These are phyloP conservation scores for Aquilaria agallochum DNA, from an alignment of 441 rosid species.

Conservation along the genomic window DNA sequence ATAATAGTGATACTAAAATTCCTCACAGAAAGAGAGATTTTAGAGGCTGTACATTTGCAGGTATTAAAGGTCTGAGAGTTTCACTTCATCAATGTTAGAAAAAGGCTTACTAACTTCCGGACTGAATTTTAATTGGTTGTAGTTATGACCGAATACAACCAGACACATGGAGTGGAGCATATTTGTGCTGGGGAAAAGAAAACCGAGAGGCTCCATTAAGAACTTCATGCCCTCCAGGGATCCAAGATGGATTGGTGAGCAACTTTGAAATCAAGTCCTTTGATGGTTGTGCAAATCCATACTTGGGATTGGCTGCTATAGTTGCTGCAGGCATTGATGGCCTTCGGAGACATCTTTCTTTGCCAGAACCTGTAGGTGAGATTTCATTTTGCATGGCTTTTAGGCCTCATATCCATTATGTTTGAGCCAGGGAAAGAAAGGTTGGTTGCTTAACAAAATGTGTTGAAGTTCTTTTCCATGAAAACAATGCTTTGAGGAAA, in stretches of 20 bases:
- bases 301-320: conserved; percentile 75
- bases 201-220: conserved; percentile 87
- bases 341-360: conserved; percentile 55
- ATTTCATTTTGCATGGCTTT: not conserved
- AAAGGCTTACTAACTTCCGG: not conserved
- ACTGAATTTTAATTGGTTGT: conserved; percentile 10
- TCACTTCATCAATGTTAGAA: no score
- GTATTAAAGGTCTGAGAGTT: no score
- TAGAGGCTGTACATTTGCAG: no score
- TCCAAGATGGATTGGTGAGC: conserved; percentile 67
- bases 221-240: conserved; percentile 92
- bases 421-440: no score
- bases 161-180: conserved; percentile 94
- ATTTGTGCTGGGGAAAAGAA: conserved; percentile 93
- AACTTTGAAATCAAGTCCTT: conserved; percentile 90
- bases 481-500: no score
- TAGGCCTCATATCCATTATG: not conserved
- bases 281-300: conserved; percentile 92
- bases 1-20: no score
- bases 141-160: conserved; percentile 96
- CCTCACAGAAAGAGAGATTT: no score
- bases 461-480: not conserved
- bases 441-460: not conserved
- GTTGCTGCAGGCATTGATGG: conserved; percentile 93
- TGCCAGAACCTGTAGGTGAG: conserved; percentile 81